These are phyloP conservation scores for Conticribra guillardii DNA, from an alignment of 108 stramenopile genomes.

Conservation along the genomic window DNA sequence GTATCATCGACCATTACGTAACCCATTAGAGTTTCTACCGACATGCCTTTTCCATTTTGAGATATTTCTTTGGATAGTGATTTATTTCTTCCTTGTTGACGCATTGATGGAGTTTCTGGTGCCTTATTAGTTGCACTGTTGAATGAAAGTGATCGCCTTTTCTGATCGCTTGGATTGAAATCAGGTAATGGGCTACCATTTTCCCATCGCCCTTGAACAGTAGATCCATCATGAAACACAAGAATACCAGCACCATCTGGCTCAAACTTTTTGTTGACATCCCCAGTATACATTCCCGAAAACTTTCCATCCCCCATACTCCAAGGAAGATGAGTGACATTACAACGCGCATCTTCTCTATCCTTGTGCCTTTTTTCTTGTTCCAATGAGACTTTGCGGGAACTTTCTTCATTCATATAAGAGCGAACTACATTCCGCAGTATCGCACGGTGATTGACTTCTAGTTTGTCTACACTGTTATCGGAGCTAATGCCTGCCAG, in stretches of 20 bases:
- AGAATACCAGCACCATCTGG: conserved; percentile 14
- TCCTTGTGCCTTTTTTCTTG: no score
- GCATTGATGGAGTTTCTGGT: not conserved
- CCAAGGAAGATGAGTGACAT: not conserved
- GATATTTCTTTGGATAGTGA: no score
- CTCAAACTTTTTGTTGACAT: conserved; percentile 12
- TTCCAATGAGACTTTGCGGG: not conserved
- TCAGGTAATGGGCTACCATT: conserved; percentile 9
- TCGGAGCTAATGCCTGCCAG: no score
- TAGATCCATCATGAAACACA: conserved; percentile 1
- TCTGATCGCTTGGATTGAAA: no score
- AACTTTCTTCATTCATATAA: not conserved
- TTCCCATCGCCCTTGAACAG: conserved; percentile 3
- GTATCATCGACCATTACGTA: not conserved
- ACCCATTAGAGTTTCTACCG: not conserved
- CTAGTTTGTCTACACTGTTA: not conserved
- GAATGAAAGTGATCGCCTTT: no score
- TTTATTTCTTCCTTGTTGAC: not conserved
- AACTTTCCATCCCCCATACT: not conserved
- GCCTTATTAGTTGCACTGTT: not conserved
- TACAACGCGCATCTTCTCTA: no score
- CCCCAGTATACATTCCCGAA: conserved; percentile 6
- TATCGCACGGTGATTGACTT: not conserved
- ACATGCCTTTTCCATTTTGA: not conserved
- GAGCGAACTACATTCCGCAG: not conserved